phyloP scores from a whole-genome alignment of 23 red algal genomes.

The Gracilariopsis chorda region DNA sequence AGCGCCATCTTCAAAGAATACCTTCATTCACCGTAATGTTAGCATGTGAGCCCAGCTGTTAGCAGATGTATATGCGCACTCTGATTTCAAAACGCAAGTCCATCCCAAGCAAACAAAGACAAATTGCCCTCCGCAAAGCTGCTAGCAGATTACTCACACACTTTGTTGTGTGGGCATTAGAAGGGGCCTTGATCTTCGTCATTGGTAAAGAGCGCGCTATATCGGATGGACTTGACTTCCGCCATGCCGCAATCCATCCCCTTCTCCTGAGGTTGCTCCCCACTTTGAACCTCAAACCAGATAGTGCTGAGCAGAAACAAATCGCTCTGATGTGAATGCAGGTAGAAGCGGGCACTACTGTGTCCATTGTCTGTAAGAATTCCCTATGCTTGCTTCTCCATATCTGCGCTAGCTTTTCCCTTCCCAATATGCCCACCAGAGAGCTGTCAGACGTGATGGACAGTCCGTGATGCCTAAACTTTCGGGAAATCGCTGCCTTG shows the following conservation, averaged over 20 bases:
- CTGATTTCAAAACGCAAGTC: background rate
- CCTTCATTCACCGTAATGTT: background rate
- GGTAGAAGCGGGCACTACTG: background rate
- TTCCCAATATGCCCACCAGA: background rate
- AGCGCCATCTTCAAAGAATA: background rate
- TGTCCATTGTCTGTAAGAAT: background rate
- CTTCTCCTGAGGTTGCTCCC: background rate
- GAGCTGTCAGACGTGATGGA: background rate
- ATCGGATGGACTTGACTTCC: background rate
- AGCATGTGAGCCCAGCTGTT: too few species aligned
- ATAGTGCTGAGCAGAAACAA: background rate
- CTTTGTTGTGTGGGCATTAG: background rate
- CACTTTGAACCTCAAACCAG: background rate
- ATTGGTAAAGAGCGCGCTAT: background rate
- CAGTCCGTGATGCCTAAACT: too few species aligned
- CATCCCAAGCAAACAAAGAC: conserved; percentile 25
- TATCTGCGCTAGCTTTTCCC: background rate
- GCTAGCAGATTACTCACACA: background rate
- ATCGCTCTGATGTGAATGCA: conserved; percentile 13
- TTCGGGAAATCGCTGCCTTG: too few species aligned
- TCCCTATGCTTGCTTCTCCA: background rate
- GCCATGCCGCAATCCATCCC: conserved; percentile 32
- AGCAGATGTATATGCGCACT: background rate
- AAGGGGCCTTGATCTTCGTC: background rate
- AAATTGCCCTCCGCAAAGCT: conserved; percentile 16